These are phyloP conservation scores for Colletotrichum phormii DNA, from an alignment of 2,329 filamentous ascomycete species.

Conservation along the genomic window DNA sequence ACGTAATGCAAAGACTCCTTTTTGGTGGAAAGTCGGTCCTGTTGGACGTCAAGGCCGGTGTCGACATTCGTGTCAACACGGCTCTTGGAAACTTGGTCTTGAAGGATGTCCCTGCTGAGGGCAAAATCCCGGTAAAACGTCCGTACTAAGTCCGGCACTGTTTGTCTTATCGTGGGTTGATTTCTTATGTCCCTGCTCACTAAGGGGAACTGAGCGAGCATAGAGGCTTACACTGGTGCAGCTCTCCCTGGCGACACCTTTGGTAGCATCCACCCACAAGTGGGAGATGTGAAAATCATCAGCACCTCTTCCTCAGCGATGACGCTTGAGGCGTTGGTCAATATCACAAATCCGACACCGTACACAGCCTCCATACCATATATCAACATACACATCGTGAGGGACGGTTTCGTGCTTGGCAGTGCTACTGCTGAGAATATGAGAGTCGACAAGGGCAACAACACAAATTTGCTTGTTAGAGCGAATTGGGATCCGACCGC, in stretches of 20 bases:
- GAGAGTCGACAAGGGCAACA: constrained; percentile 74
- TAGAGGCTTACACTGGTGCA: constrained; percentile 53
- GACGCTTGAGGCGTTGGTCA: constrained; percentile 77
- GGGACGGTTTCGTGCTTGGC: constrained; percentile 80
- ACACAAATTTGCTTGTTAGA: constrained; percentile 74
- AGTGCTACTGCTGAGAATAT: constrained; percentile 77
- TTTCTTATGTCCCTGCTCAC: constrained; percentile 28
- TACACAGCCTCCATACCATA: constrained; percentile 88
- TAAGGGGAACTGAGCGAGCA: not conserved
- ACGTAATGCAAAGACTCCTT: constrained; percentile 83
- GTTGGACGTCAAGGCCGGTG: constrained; percentile 80
- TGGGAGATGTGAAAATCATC: constrained; percentile 78
- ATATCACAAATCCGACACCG: constrained; percentile 89
- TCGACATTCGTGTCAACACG: constrained; percentile 86
- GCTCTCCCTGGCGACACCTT: constrained; percentile 69
- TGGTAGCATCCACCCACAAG: constrained; percentile 65
- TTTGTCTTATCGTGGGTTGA: constrained; percentile 47
- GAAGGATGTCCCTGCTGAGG: constrained; percentile 86
- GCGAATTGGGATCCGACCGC: constrained; percentile 81
- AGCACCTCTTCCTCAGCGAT: constrained; percentile 80
- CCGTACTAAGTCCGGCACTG: constrained; percentile 72
- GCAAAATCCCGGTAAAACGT: constrained; percentile 93
- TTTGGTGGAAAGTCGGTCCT: constrained; percentile 78
- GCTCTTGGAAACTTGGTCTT: constrained; percentile 84
- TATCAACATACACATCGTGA: constrained; percentile 79